Evolutionary conservation across 2,329 filamentous ascomycete species (phyloP).

Genomic region (Leptographium galeiforme): DNA sequence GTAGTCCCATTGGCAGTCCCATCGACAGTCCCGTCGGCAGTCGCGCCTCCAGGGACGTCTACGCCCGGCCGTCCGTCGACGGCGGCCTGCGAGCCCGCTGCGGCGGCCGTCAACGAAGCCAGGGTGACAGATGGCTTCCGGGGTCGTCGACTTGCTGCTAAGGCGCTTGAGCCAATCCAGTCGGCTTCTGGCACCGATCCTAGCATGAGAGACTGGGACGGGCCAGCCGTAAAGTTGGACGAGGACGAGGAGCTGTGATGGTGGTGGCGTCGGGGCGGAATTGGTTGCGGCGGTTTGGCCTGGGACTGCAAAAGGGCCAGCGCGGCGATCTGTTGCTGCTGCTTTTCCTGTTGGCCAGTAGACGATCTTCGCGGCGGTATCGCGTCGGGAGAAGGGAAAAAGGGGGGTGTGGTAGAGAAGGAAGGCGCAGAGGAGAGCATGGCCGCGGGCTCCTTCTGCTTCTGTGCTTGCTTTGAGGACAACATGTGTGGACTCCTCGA

Average conservation of each 20-base stretch:
- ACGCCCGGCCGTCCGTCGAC: neutral
- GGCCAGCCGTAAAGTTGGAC: conserved; percentile 15
- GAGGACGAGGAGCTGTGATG: conserved; percentile 1
- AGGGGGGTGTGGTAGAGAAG: conserved; percentile 11
- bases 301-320: conserved; percentile 1
- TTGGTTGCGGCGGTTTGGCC: neutral
- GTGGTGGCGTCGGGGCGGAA: neutral
- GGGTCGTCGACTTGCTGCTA: conserved; percentile 13
- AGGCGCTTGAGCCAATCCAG: conserved; percentile 29
- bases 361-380: conserved; percentile 66
- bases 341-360: conserved; percentile 29
- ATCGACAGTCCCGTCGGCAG: neutral
- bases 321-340: conserved; percentile 9
- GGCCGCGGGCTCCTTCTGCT: conserved; percentile 6
- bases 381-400: conserved; percentile 43
- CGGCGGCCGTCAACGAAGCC: conserved; percentile 7
- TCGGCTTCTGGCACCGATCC: conserved; percentile 46
- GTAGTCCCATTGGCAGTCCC: no score
- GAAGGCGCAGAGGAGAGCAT: conserved; percentile 7
- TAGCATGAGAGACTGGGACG: conserved; percentile 19
- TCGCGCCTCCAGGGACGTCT: neutral
- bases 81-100: conserved; percentile 2
- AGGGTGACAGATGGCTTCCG: conserved; percentile 17
- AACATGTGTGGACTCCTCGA: neutral
- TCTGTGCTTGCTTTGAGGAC: neutral